Base-by-base conservation (phyloP, 2,329 filamentous ascomycete species). In the Pseudophaeomoniella oleicola region DNA sequence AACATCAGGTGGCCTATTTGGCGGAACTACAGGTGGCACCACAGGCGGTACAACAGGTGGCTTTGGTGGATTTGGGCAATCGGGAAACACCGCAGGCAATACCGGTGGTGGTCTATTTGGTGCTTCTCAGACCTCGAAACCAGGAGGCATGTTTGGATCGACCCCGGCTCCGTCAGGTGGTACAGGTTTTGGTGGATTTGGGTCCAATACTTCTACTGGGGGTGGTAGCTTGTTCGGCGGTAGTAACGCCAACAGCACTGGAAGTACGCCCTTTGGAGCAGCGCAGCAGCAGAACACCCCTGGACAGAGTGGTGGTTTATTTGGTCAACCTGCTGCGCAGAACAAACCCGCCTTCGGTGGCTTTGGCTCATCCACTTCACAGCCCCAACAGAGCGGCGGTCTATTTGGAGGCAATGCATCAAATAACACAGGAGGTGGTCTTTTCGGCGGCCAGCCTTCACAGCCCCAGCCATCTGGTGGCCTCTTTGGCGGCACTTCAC, bases 401-500 rank as follows among this genome's bases (percentile, higher is more conserved):
- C 46, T 68, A 3, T 69, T 72, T 45, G 64, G 66, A 27, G 59
- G 39, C 61, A 62, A 41, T 51, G 54, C 15, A 51, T 54, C 19
- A 60, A 55, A 29, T 48, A 50, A 33, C 19, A 32, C 47, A 3
- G 38, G 39, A 10, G 35, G 19, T 16, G 51, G 56, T 17, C 54
- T 62, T 30, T 47, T 78, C 4, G 75, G 77, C 43, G 65, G 68
- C 11, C 50, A 50, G 30, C 50, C 50, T 37, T 41, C 51, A 49
- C 22, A 45, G 66, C 33, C 50, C 45, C 49, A 55, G 41, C 53
- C 56, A 44, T 37, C 44, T 19, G 34, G 12, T 5, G 32, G 32
- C n/a, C n/a, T 27, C 9, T 27, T 34, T 14, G 49, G 52, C 32
- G 14, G 30, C 15, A 46, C 51, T 9, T 44, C 39, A 32, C 46